Percentiles rank a stretch among this genome's conserved stretches.
These are phyloP conservation scores for Grosmannia huntii DNA, from an alignment of 2,329 filamentous ascomycete species.

Conservation along the genomic window DNA sequence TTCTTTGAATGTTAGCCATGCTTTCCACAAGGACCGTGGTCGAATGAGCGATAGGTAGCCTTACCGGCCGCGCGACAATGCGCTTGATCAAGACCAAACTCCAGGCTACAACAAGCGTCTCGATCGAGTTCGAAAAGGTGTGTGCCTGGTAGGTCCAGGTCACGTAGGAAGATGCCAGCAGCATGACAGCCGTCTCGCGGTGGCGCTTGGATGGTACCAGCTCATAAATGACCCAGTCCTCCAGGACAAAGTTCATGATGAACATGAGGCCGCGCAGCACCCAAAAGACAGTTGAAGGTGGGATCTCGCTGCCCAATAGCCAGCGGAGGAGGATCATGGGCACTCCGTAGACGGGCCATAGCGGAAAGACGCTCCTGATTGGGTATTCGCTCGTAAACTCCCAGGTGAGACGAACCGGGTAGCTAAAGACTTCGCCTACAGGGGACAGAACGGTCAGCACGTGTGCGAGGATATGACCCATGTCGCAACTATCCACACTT, in stretches of 20 bases:
- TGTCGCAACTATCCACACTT: slow-evolving; percentile 21
- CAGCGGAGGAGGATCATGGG: slow-evolving; percentile 88
- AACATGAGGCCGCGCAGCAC: slow-evolving; percentile 85
- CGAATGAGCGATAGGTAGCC: neutral
- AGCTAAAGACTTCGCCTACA: slow-evolving; percentile 80
- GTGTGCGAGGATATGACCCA: neutral
- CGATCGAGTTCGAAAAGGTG: slow-evolving; percentile 95
- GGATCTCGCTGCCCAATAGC: slow-evolving; percentile 73
- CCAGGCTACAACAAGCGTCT: slow-evolving; percentile 89
- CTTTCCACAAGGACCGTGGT: slow-evolving; percentile 41
- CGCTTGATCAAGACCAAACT: slow-evolving; percentile 82
- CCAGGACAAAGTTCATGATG: slow-evolving; percentile 83
- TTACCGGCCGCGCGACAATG: slow-evolving; percentile 46
- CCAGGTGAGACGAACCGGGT: slow-evolving; percentile 84
- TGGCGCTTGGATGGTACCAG: slow-evolving; percentile 63
- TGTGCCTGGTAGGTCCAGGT: slow-evolving; percentile 99
- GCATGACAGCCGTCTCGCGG: slow-evolving; percentile 60
- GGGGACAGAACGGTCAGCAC: slow-evolving; percentile 5
- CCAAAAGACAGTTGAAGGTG: slow-evolving; percentile 84
- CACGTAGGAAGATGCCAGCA: slow-evolving; percentile 92
- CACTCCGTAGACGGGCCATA: slow-evolving; percentile 91
- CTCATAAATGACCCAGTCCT: slow-evolving; percentile 96
- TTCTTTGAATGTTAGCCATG: slow-evolving; percentile 23
- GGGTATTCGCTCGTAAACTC: slow-evolving; percentile 84
- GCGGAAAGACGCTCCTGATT: slow-evolving; percentile 87